A percentile compares a stretch with the other conserved stretches of the same genome.
Evolutionary conservation across 768 basidiomycete genomes (phyloP).

Genomic region (Amyloporia xantha): DNA sequence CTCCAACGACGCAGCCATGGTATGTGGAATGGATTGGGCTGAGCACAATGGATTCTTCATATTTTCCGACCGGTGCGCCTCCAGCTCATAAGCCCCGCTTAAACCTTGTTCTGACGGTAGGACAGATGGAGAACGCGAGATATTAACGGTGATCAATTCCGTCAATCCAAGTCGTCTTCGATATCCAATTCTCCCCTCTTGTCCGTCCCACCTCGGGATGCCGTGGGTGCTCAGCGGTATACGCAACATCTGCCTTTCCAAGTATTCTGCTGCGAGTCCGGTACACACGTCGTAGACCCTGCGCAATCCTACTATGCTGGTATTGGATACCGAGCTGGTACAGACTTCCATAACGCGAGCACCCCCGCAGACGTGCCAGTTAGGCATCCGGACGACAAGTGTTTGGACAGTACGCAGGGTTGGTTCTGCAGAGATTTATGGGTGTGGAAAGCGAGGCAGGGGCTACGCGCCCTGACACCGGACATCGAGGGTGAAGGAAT

Average conservation of each 20-base stretch:
- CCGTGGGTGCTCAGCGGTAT: slow-evolving; percentile 74
- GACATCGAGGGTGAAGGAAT: slow-evolving; percentile 17
- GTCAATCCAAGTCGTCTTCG: slow-evolving; percentile 91
- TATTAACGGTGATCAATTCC: slow-evolving; percentile 96
- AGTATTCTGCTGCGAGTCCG: slow-evolving; percentile 97
- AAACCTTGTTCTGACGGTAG: background rate
- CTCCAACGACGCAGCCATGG: slow-evolving; percentile 92
- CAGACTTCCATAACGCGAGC: slow-evolving; percentile 75
- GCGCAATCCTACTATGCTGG: slow-evolving; percentile 93
- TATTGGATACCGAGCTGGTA: slow-evolving; percentile 76
- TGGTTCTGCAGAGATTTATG: slow-evolving; percentile 99
- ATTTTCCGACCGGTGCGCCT: slow-evolving; percentile 87
- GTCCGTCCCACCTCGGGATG: slow-evolving; percentile 89
- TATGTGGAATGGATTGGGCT: slow-evolving; percentile 99
- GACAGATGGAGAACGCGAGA: slow-evolving; percentile 93
- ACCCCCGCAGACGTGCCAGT: slow-evolving; percentile 44
- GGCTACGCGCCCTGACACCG: slow-evolving; percentile 51
- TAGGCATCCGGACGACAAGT: slow-evolving; percentile 75
- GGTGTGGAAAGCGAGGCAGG: slow-evolving; percentile 80
- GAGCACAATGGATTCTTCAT: slow-evolving; percentile 97
- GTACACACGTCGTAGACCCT: slow-evolving; percentile 95
- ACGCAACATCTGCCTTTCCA: slow-evolving; percentile 94
- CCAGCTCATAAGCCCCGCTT: too few species aligned
- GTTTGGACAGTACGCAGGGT: slow-evolving; percentile 93
- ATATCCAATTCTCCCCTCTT: slow-evolving; percentile 88